Conservation (phyloP, 2,329 filamentous ascomycete species). For the Neophaeococcomyces mojaviensis region DNA sequence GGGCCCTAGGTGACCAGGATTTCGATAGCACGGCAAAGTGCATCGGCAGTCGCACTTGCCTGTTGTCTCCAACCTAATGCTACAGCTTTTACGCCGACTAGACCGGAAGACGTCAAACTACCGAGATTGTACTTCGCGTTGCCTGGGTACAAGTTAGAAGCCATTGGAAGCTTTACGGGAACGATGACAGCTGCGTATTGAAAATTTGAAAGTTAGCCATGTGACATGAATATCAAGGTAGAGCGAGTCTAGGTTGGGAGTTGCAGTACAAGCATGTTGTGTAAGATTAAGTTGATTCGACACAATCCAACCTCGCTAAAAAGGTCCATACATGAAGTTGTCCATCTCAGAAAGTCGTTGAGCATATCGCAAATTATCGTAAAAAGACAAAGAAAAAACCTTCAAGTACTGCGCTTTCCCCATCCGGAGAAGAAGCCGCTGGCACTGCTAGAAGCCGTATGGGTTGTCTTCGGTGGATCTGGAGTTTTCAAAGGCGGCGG, state of each 20-base stretch:
- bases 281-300: too few relatives aligned
- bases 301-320: background rate
- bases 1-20: too few relatives aligned
- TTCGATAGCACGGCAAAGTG: too few relatives aligned
- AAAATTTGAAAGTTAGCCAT: background rate
- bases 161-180: too few relatives aligned
- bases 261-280: too few relatives aligned
- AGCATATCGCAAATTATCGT: background rate
- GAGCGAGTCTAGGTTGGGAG: background rate
- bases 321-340: background rate
- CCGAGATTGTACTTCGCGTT: too few relatives aligned
- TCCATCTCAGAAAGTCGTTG: background rate
- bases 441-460: conserved; percentile 19
- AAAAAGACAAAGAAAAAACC: background rate
- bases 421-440: conserved; percentile 29
- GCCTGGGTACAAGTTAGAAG: too few relatives aligned
- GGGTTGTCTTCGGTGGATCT: conserved; percentile 16
- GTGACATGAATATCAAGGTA: conserved; percentile 1
- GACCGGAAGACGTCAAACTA: too few relatives aligned
- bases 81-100: too few relatives aligned
- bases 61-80: too few relatives aligned
- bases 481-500: conserved; percentile 10
- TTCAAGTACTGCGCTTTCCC: conserved; percentile 23
- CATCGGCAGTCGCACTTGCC: too few relatives aligned
- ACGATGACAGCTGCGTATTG: background rate